Evolutionary conservation across 2,329 filamentous ascomycete species (phyloP), one percentile per base, ranked within the genome.

Genomic region (Alternaria tenuissima): DNA sequence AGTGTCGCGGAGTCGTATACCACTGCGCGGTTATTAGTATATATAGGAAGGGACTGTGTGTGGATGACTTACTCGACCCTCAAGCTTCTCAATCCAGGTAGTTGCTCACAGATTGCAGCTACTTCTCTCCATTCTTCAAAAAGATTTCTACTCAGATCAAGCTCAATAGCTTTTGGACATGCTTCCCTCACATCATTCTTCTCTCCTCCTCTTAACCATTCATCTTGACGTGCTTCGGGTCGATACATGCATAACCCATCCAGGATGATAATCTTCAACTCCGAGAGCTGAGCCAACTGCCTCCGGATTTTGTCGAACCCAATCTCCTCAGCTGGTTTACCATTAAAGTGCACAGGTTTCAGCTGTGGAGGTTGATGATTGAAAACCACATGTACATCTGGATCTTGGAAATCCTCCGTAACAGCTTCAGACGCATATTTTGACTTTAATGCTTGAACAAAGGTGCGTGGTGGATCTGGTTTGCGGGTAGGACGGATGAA

Each of bases 281-380:
- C 91, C 55, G 89, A 83, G 32, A 98, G 83, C 73, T 90, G 84
- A 68, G 93, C 90, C 72, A 96, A 89, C 78, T 94, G 88, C 66
- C 86, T 86, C 43, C 91, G 88, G 67, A 97, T 92, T 83, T 97
- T 97, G 68, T 96, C 93, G 69, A 98, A 98, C 30, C 95, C 95
- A 34, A 98, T 88, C 80, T 98, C 94, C 80, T 98, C 91, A 5
- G 92, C 94, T 18, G 94, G 86, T 79, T 98, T 98, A 38, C 86
- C 84, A 79, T 91, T 80, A 83, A 96, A 84, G 84, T 90, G 81
- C 63, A 96, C 90, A 49, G 87, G 83, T 18, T 51, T 84, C 7
- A 71, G 71, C 14, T 54, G 47, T 24, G 69, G 52, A 7, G 65
- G 59, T 44, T 70, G 68, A 9, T 58, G 64, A n/a, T 66, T 62